A percentile compares a stretch with the other conserved stretches of the same genome.
phyloP scores from a whole-genome alignment of 2,329 filamentous ascomycete species.

The Fusarium hainanense region DNA sequence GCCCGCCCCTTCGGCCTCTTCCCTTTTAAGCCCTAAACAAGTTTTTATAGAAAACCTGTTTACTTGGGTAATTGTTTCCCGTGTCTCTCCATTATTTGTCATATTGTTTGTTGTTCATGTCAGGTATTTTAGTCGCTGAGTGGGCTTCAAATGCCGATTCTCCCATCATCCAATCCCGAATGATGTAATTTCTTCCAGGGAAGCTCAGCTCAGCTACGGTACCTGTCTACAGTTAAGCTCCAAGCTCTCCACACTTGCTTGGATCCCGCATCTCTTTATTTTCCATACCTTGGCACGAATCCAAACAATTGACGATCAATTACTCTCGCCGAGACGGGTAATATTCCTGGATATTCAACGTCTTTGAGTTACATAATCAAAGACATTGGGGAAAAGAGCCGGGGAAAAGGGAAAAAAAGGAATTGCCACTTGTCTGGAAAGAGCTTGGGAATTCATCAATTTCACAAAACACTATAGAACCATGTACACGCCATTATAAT shows the following conservation, averaged over 20 bases:
- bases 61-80: not conserved
- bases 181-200: conserved; percentile 41
- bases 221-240: conserved; percentile 18
- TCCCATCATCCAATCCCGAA: conserved; percentile 12
- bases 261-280: conserved; percentile 30
- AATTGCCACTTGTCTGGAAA: not conserved
- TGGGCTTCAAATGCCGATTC: not conserved
- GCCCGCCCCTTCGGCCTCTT: conserved; percentile 18
- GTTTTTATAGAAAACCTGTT: conserved; percentile 1
- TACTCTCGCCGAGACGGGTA: conserved; percentile 7
- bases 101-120: conserved; percentile 1
- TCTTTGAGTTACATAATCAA: conserved; percentile 24
- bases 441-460: conserved; percentile 14
- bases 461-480: conserved; percentile 24
- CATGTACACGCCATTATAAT: conserved; percentile 44
- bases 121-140: not conserved
- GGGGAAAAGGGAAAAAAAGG: conserved; percentile 10
- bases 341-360: not conserved
- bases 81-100: not conserved
- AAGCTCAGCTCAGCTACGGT: conserved; percentile 26
- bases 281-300: conserved; percentile 13
- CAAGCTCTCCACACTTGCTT: conserved; percentile 35
- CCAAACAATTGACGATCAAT: conserved; percentile 1
- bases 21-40: conserved; percentile 1
- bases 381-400: conserved; percentile 19